Conservation (phyloP, 106 monocot species). For the Platanthera guangdongensis region DNA sequence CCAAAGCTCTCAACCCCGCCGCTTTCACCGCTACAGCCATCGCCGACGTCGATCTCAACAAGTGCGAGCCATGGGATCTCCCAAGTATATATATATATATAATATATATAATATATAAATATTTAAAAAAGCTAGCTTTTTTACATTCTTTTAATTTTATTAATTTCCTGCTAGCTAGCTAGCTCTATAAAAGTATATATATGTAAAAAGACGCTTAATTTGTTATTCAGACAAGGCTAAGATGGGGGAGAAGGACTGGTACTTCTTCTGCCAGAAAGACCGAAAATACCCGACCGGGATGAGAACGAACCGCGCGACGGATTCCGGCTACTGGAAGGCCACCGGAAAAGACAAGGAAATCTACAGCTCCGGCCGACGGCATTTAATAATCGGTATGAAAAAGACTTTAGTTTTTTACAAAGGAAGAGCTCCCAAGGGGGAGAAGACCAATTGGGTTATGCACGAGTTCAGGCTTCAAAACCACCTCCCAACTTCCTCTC, state of each 20-base stretch:
- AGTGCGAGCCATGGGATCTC: conserved; percentile 87
- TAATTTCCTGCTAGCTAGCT: too few relatives aligned
- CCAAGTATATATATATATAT: conserved; percentile 30
- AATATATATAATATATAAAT: neutral
- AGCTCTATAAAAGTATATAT: too few relatives aligned
- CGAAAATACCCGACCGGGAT: conserved; percentile 69
- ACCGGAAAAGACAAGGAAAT: conserved; percentile 90
- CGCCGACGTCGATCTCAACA: conserved; percentile 78
- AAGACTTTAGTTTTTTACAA: conserved; percentile 83
- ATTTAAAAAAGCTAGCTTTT: neutral
- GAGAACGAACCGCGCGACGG: conserved; percentile 67
- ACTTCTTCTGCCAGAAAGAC: conserved; percentile 58
- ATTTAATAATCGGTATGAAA: conserved; percentile 72
- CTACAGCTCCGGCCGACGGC: conserved; percentile 16
- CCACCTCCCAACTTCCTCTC: conserved; percentile 26
- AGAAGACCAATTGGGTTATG: conserved; percentile 88
- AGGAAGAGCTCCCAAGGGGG: conserved; percentile 66
- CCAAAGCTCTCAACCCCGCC: conserved; percentile 24
- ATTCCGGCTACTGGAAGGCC: conserved; percentile 81
- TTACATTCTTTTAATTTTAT: neutral
- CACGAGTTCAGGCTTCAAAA: conserved; percentile 76
- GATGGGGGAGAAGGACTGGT: conserved; percentile 59
- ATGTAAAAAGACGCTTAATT: too few relatives aligned
- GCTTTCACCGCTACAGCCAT: conserved; percentile 40
- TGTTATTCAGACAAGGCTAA: conserved; percentile 42